Evolutionary conservation across 2,329 filamentous ascomycete genomes (phyloP).

Genomic region (Epichloe baconii): DNA sequence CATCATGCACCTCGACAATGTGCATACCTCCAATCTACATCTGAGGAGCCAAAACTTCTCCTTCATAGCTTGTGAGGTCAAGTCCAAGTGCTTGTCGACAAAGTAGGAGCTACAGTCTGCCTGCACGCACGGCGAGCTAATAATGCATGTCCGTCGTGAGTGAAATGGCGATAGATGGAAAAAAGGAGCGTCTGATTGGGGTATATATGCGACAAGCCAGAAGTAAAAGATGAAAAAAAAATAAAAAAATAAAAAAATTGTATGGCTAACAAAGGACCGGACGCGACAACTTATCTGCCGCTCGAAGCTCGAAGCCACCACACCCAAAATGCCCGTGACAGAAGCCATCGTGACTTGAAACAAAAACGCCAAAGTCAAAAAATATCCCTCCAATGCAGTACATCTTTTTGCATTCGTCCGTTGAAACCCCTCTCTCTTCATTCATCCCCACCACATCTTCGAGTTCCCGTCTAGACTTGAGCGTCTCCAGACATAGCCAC

Average conservation of each 20-base stretch:
- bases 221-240: background rate
- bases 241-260: background rate
- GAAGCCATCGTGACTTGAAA: background rate
- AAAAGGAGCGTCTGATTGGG: slow-evolving; percentile 5
- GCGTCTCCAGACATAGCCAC: background rate
- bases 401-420: background rate
- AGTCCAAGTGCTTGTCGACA: too few species aligned
- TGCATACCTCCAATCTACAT: too few species aligned
- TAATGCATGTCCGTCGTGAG: background rate
- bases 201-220: slow-evolving; percentile 2
- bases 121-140: too few species aligned
- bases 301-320: background rate
- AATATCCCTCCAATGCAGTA: background rate
- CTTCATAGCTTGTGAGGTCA: too few species aligned
- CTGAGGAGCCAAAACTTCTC: too few species aligned
- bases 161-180: background rate
- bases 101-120: too few species aligned
- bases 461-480: background rate
- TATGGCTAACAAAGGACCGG: background rate
- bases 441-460: background rate
- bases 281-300: background rate
- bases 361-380: background rate
- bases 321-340: background rate
- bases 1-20: too few species aligned
- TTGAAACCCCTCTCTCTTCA: background rate